Evolutionary conservation across 2,329 filamentous ascomycete species (phyloP), one percentile per base, ranked within the genome.

Genomic region (Thielaviopsis musarum): DNA sequence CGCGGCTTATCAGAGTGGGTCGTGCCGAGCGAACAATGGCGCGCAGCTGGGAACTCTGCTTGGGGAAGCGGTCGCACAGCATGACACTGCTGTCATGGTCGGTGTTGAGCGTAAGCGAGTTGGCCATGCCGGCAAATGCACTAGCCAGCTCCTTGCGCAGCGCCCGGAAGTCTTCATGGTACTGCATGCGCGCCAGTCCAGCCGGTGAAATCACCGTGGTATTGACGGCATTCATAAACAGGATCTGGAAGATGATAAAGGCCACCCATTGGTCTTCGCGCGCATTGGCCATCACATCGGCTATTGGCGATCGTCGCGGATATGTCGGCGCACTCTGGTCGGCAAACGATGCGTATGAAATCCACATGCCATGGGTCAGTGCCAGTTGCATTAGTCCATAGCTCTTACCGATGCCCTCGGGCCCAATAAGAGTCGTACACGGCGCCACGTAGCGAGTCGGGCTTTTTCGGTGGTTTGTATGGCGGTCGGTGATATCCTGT

Each of bases 381-480:
- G 52, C 60, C 24, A 61, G 60, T 15, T 61, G 60, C 10, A 61
- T 9, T 10, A 54, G 53, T 2, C 54, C 28, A 26, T 56, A 59
- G 45, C 60, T 61, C 28, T 61, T 61, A n/a, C 60, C 60, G 9
- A 54, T 45, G 5, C 60, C 60, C 17, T 61, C 60, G 26, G 60
- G 56, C 15, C 60, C 60, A 15, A 61, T 52, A 6, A 61, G 15
- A 1, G 57, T 59, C 13, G 60, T 61, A 15, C 54, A 51, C 17
- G 60, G 60, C 12, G 60, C 48, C n/a, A 51, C 34, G n/a, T 59
- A 61, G 12, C 60, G 53, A 4, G 60, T 59, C 5, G 60, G 60
- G 34, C 59, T 61, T 9, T 26, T 34, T 56, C 58, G 54, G 30
- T 61, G 60, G 48, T 59, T 57, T 21, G 52, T 38, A 30, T 54